Evolutionary conservation across 345 rosid genomes (phyloP), one percentile per base, ranked within the genome.

Genomic region (Populus euphratica): DNA sequence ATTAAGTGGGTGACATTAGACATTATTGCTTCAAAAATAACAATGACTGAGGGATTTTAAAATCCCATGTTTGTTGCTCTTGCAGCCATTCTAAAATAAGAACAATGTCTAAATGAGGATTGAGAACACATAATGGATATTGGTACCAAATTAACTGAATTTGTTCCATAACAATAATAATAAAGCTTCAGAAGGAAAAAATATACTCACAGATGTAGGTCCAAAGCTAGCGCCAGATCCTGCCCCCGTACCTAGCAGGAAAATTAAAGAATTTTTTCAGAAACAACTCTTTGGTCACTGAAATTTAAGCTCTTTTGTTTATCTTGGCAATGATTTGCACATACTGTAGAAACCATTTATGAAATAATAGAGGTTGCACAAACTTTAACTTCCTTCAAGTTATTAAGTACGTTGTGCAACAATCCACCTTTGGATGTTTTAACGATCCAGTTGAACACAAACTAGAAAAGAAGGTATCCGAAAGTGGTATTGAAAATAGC

Each of bases 211-310:
- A 12, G 91, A 81, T 76, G 84, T 63, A 77, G 90, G 77, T 76
- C 97, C 94, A 49, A 96, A 92, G 91, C 97, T 96, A 82, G 98
- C 86, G 39, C 96, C 97, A 41, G 95, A 91, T 31, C 87, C 90
- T 4, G 88, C 83, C 79, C 90, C 86, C 79, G 85, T 69, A 78
- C 92, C 98, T 93, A 86, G 54, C 66, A 76, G 38, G 47, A 82
- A 72, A 44, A 71, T 18, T 21, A 62, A 62, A 66, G 6, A 70
- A 74, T 62, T 38, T 35, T 74, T 63, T 56, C 25, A 68, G 47
- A 73, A 47, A 38, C 18, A 47, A 14, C 18, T 13, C 50, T 47
- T 33, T 47, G 27, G 12, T n/a, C 31, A 11, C 67, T 63, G 31
- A 63, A 11, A n/a, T 6, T 27, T 11, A 63, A 63, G 13, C 27